Evolutionary conservation across 2,329 filamentous ascomycete genomes (phyloP), one percentile per base, ranked within the genome.

Genomic region (Talaromyces marneffei): DNA sequence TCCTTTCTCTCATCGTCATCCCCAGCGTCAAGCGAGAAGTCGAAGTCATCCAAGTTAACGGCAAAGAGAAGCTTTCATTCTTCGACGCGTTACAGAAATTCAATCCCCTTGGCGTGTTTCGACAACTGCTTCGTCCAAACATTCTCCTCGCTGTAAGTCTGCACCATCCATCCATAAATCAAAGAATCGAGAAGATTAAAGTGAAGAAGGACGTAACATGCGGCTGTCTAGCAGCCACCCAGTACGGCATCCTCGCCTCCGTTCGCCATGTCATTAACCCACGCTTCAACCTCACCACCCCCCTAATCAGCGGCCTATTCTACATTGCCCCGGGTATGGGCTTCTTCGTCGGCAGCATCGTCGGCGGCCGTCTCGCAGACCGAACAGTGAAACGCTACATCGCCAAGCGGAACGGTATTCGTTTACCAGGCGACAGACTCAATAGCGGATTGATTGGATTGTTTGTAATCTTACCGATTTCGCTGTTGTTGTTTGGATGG

Each of bases 191-290:
- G n/a, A n/a, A n/a, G 23, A 2, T 29, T 52, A 16, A 52, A 10
- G 5, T 3, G 12, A 14, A 2, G 20, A 14, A 74, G 73, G 69
- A 74, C 33, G 23, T 75, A 6, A 72, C 73, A 1, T 75, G 73
- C 56, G 73, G 73, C 52, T 64, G 75, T 20, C 77, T 92, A 2
- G 83, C 90, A 6, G 90, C 86, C 82, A 90, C 91, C 72, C 89
- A 91, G 71, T 90, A 90, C 72, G 80, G 79, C 1, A 78, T 89
- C 2, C 79, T 89, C 10, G 88, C 87, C 0, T 85, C 85, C 0
- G 88, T 89, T 60, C 86, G 88, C 18, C 88, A 89, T 65, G 83
- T 91, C 14, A 80, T 92, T 56, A 90, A 91, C 67, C 88, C 88
- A 0, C 85, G 88, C 25, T 91, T 91, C 76, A 74, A 86, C 59